Conservation (phyloP, 2,329 filamentous ascomycete genomes). For the Fusarium veterinarium region DNA sequence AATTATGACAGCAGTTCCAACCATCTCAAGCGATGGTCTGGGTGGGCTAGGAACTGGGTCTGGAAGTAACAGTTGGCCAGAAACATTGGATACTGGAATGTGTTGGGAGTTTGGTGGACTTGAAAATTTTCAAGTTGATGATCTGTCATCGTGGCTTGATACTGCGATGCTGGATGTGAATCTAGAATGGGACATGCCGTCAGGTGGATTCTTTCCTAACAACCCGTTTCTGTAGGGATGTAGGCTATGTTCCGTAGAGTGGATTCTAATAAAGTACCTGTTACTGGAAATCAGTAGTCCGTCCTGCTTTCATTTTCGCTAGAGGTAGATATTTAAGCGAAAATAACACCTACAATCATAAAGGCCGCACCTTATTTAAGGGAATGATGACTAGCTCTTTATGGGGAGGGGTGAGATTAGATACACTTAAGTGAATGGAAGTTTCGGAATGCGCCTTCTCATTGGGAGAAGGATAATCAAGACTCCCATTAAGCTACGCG, state of each 20-base stretch:
- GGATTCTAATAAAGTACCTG: too few relatives aligned
- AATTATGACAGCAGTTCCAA: accelerated
- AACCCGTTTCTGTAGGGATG: not conserved
- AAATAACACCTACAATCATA: too few relatives aligned
- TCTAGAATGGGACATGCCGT: not conserved
- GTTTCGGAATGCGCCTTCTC: too few relatives aligned
- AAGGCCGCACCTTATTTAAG: too few relatives aligned
- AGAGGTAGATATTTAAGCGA: not conserved
- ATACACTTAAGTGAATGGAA: too few relatives aligned
- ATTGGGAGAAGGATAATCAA: too few relatives aligned
- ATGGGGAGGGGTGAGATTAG: too few relatives aligned
- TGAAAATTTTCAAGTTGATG: not conserved
- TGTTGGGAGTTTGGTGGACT: not conserved
- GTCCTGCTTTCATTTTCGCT: too few relatives aligned
- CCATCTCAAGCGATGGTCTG: not conserved
- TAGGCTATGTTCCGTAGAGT: not conserved
- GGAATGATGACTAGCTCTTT: too few relatives aligned
- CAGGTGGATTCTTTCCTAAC: not conserved
- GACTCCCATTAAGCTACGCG: too few relatives aligned
- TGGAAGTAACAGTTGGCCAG: not conserved
- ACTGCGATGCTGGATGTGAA: not conserved
- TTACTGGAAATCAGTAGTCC: too few relatives aligned
- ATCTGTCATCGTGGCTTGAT: not conserved
- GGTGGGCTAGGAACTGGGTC: accelerated
- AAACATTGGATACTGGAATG: not conserved